Evolutionary conservation across 495 filamentous ascomycete genomes (phyloP).

Genomic region (Podospora didyma): DNA sequence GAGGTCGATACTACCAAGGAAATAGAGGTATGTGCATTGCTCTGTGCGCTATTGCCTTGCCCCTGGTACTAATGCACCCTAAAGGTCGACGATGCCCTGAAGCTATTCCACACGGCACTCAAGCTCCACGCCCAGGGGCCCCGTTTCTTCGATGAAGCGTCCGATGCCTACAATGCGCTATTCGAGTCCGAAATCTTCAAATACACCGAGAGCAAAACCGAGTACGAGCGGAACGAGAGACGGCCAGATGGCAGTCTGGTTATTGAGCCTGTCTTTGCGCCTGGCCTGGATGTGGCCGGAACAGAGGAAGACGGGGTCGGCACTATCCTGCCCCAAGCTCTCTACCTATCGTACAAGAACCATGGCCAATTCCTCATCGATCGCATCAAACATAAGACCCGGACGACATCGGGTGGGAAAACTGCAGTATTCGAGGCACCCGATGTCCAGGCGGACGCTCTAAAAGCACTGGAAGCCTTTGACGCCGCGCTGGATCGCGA

Average conservation of each 20-base stretch:
- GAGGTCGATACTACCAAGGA: constrained; percentile 94
- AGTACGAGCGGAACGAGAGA: constrained; percentile 63
- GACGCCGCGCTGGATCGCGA: constrained; percentile 78
- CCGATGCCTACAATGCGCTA: constrained; percentile 76
- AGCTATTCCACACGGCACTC: constrained; percentile 87
- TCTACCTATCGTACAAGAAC: constrained; percentile 93
- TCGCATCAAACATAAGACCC: constrained; percentile 48
- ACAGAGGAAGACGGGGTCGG: constrained; percentile 62
- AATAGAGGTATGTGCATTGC: constrained; percentile 53
- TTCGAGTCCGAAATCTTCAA: constrained; percentile 92
- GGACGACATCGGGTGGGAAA: constrained; percentile 28
- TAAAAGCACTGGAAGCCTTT: constrained; percentile 58
- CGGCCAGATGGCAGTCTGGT: constrained; percentile 49
- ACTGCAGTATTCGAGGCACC: constrained; percentile 34
- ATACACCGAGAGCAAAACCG: constrained; percentile 78
- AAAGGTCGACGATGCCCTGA: constrained; percentile 91
- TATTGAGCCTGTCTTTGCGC: constrained; percentile 33
- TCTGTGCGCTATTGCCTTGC: background rate
- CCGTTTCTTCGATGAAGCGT: constrained; percentile 66
- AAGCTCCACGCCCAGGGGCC: constrained; percentile 90
- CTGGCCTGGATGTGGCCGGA: constrained; percentile 38
- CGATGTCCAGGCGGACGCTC: constrained; percentile 37
- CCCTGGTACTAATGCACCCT: background rate
- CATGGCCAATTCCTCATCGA: constrained; percentile 87
- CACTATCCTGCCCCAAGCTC: constrained; percentile 78